phyloP scores from a whole-genome alignment of 352 stramenopile genomes.

The Globisporangium polare region DNA sequence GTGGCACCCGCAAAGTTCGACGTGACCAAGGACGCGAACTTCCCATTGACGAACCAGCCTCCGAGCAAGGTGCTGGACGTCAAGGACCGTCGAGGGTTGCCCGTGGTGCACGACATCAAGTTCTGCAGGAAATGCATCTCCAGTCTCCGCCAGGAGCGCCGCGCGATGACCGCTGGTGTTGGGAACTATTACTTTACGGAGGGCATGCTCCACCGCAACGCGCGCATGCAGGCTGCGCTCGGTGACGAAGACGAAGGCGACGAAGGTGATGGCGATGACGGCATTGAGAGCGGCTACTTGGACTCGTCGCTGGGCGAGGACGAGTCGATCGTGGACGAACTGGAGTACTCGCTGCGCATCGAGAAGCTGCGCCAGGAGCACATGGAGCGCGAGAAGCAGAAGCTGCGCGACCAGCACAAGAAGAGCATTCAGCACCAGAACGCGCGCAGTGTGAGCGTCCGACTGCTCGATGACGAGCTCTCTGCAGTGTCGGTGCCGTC shows the following conservation, averaged over 20 bases:
- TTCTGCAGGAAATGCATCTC: background rate
- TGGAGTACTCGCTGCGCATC: slow-evolving; percentile 45
- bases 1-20: slow-evolving; percentile 30
- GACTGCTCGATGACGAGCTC: slow-evolving; percentile 35
- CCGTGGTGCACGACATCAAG: too few species aligned
- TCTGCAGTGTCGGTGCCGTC: slow-evolving; percentile 18
- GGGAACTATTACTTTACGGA: slow-evolving; percentile 43
- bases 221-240: slow-evolving; percentile 13
- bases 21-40: slow-evolving; percentile 13
- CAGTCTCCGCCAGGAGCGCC: slow-evolving; percentile 59
- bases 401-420: slow-evolving; percentile 18
- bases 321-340: slow-evolving; percentile 36
- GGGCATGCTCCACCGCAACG: slow-evolving; percentile 50
- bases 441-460: slow-evolving; percentile 21
- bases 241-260: slow-evolving; percentile 21
- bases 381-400: slow-evolving; percentile 62
- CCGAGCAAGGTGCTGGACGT: slow-evolving; percentile 37
- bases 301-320: slow-evolving; percentile 26
- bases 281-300: slow-evolving; percentile 17
- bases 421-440: background rate
- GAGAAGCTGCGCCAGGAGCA: slow-evolving; percentile 61
- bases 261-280: slow-evolving; percentile 30
- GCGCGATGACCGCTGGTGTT: slow-evolving; percentile 40
- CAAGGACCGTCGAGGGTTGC: slow-evolving; percentile 26
- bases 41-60: slow-evolving; percentile 30